phyloP scores from a whole-genome alignment of 1,284 basidiomycete genomes.

The Rhodotorula glutinis region DNA sequence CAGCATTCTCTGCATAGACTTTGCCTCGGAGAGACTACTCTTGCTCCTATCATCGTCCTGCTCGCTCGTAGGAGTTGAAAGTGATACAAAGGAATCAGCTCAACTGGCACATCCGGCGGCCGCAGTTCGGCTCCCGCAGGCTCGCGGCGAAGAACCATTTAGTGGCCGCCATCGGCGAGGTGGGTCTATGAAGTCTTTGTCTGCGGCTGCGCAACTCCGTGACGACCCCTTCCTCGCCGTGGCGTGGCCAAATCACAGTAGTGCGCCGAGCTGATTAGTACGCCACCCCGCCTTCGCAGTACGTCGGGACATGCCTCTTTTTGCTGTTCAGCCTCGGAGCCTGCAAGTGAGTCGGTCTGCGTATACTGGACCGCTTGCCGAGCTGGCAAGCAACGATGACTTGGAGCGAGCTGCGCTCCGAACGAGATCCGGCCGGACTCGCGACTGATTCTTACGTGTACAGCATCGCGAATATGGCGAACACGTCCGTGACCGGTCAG shows the following conservation, averaged over 20 bases:
- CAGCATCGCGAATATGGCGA: constrained; percentile 7
- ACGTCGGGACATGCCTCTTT: constrained; percentile 32
- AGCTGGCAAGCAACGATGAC: neutral
- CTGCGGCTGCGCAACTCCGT: too few relatives aligned
- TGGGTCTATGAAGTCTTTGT: too few relatives aligned
- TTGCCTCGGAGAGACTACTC: too few relatives aligned
- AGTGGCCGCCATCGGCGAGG: neutral
- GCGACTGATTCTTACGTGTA: too few relatives aligned
- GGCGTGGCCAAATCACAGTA: neutral
- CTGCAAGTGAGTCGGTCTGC: neutral
- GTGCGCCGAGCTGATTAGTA: neutral
- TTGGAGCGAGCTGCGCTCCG: constrained; percentile 2
- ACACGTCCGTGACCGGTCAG: constrained; percentile 3
- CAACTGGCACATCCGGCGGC: constrained; percentile 8
- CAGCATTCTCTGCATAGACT: too few relatives aligned
- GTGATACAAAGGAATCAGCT: neutral
- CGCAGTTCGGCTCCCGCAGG: neutral
- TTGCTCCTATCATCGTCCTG: too few relatives aligned
- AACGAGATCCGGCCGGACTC: neutral
- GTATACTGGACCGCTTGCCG: neutral
- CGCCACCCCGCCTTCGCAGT: constrained; percentile 8
- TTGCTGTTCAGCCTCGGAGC: constrained; percentile 19
- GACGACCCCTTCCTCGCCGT: too few relatives aligned
- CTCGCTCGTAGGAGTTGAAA: too few relatives aligned
- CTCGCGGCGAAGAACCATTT: neutral